phyloP scores from a whole-genome alignment of 2,329 filamentous ascomycete species.

The Neofusicoccum kwambonambiense region DNA sequence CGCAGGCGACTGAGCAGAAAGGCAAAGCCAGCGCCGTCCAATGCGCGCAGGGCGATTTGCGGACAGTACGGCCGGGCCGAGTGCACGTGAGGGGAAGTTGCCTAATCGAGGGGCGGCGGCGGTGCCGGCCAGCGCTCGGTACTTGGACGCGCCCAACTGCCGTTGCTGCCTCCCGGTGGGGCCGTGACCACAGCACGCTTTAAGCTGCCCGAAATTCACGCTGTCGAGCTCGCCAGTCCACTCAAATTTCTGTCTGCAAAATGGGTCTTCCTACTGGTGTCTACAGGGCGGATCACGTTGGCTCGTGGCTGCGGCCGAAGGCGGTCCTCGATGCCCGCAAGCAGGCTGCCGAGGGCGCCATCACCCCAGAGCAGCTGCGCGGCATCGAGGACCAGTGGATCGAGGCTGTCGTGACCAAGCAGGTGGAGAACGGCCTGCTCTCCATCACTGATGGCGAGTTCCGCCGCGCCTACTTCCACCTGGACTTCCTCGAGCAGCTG shows the following conservation, averaged over 20 bases:
- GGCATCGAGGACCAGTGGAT: slow-evolving; percentile 53
- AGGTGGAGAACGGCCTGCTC: slow-evolving; percentile 50
- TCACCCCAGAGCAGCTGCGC: slow-evolving; percentile 47
- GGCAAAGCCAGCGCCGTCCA: neutral
- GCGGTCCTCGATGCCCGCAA: slow-evolving; percentile 51
- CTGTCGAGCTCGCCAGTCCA: neutral
- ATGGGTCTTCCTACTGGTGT: slow-evolving; percentile 42
- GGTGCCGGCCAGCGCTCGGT: neutral
- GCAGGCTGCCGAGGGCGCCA: slow-evolving; percentile 45
- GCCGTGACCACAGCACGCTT: neutral
- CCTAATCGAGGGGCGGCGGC: neutral
- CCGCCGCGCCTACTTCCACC: slow-evolving; percentile 58
- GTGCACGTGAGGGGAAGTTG: neutral
- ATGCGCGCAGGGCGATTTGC: neutral
- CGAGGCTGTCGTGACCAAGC: slow-evolving; percentile 48
- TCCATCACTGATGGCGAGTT: slow-evolving; percentile 59
- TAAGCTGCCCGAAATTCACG: neutral
- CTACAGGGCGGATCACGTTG: slow-evolving; percentile 55
- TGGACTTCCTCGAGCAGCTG: slow-evolving; percentile 58
- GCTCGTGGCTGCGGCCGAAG: slow-evolving; percentile 55
- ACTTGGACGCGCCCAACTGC: slow-evolving; percentile 1
- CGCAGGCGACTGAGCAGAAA: neutral
- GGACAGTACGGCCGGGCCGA: too few relatives aligned
- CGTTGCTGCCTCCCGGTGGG: neutral
- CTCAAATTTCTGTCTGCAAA: neutral